Conservation (phyloP, 192 early-diverging fungal genomes). For the Chytriomyces sp. region DNA sequence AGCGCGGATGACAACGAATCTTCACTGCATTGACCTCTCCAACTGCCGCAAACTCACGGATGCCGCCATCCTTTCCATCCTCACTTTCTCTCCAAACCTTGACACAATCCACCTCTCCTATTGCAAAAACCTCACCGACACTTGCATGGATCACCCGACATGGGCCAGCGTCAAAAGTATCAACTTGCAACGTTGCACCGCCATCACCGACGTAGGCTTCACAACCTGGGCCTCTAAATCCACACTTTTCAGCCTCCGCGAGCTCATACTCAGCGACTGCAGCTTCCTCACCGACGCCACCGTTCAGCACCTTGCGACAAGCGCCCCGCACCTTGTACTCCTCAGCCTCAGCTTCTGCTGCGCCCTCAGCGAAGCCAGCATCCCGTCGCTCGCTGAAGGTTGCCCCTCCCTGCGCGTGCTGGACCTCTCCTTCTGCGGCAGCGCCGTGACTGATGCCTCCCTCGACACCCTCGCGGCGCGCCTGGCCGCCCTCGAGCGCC, state of each 20-base stretch:
- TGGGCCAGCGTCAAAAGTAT: constrained; percentile 58
- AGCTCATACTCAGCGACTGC: constrained; percentile 71
- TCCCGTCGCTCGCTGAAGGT: constrained; percentile 39
- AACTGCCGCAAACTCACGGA: constrained; percentile 81
- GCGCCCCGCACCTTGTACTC: constrained; percentile 56
- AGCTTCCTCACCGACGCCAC: constrained; percentile 74
- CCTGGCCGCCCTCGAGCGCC: constrained; percentile 35
- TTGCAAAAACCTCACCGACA: constrained; percentile 76
- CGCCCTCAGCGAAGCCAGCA: constrained; percentile 64
- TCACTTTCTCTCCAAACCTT: constrained; percentile 45
- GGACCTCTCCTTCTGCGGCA: constrained; percentile 73
- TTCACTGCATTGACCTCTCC: constrained; percentile 66
- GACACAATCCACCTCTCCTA: constrained; percentile 60
- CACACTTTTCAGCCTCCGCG: constrained; percentile 45
- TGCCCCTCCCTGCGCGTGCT: constrained; percentile 54
- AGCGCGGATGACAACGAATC: constrained; percentile 41
- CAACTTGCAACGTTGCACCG: constrained; percentile 77
- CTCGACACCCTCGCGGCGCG: constrained; percentile 45
- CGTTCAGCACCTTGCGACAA: constrained; percentile 51
- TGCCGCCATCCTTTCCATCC: constrained; percentile 54
- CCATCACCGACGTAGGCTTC: constrained; percentile 70
- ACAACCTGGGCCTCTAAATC: constrained; percentile 37
- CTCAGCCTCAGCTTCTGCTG: constrained; percentile 78
- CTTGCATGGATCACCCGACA: constrained; percentile 55
- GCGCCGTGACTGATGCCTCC: constrained; percentile 68